Base-by-base conservation (phyloP, 139 green algal genomes). In the Monoraphidium neglectum region DNA sequence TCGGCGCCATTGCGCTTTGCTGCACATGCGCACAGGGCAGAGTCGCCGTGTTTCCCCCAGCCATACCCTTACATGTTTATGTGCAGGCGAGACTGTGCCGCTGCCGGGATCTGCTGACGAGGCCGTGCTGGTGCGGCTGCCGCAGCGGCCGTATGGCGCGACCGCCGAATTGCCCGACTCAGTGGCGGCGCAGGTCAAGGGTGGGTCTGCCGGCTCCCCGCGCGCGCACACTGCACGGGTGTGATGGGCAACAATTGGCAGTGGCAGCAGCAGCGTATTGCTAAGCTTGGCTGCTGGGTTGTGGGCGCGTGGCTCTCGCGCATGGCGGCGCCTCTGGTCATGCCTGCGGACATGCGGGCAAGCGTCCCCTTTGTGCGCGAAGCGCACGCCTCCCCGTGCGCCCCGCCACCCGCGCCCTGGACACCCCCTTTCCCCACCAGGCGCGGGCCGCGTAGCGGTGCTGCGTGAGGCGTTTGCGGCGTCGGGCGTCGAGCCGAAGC, bases 391-490 rank as follows among this genome's bases (percentile, higher is more conserved):
- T n/a, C n/a, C n/a, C n/a, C n/a, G n/a, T n/a, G n/a, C n/a, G n/a
- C n/a, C n/a, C n/a, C n/a, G n/a, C n/a, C n/a, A n/a, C n/a, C n/a
- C n/a, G n/a, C n/a, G n/a, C n/a, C n/a, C n/a, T n/a, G n/a, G n/a
- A n/a, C 28, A 13, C 6, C 1, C 51, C 18, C 30, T n/a, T 51
- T 28, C 15, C 49, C 18, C 57, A 59, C 73, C 84, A 68, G 75
- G 23, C 15, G 56, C 30, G 0, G 60, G 28, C 37, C 71, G n/a
- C 77, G 72, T 96, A 1, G 86, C 82, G 3, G 87, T 96, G 1
- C 70, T 95, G 21, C 82, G 92, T 15, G 82, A 92, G 13, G 83
- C 88, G 2, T 96, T 95, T 51, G 70, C 80, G 1, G 65, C 90
- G 0, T 87, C 88, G 51, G 88, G 93, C 72, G 56, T 81, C 28